Evolutionary conservation across 1,139 yeast species (phyloP), one percentile per base, ranked within the genome.

Genomic region (Pichia sp.): DNA sequence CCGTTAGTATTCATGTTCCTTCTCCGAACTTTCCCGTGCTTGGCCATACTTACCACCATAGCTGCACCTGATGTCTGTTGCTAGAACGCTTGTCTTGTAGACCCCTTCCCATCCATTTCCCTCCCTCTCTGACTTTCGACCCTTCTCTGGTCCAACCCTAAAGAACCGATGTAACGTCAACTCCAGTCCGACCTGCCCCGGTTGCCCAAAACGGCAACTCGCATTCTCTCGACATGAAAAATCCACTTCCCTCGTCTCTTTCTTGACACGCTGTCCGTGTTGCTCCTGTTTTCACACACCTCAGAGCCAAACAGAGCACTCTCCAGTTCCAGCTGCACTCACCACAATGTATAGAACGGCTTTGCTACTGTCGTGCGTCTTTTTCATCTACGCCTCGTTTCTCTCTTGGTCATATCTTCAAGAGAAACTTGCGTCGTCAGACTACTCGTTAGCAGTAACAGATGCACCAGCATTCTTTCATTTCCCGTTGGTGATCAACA

Each of bases 381-480:
- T 72, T 1, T 96, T 97, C 0, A 87, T 93, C 48, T 93, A 92
- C 66, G 83, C 81, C 1, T 85, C 96, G 43, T 93, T 93, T 65
- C 72, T 93, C 41, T 78, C 93, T 1, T 93, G 99, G 99, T 92
- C 96, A 0, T 78, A 89, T 41, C 78, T 92, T 15, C 98, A 93
- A 66, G 99, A 93, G 68, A 83, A 95, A 52, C 82, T 93, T 61
- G 81, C 90, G 32, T 84, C 95, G 3, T 85, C 85, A 50, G 82
- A 89, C 4, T 90, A 90, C 70, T 90, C 89, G 1, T 71, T 76
- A 19, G 77, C 75, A 45, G 77, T 75, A 54, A 29, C 49, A 5
- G 15, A 49, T 29, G 16, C 51, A 5, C 50, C 59, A 16, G 59
- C 60, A 5, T 59, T 50, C 38, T 90, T 89, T 72, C 79, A 83